Conservation (phyloP, 805 yeast genomes). For the Metschnikowia shivogae region DNA sequence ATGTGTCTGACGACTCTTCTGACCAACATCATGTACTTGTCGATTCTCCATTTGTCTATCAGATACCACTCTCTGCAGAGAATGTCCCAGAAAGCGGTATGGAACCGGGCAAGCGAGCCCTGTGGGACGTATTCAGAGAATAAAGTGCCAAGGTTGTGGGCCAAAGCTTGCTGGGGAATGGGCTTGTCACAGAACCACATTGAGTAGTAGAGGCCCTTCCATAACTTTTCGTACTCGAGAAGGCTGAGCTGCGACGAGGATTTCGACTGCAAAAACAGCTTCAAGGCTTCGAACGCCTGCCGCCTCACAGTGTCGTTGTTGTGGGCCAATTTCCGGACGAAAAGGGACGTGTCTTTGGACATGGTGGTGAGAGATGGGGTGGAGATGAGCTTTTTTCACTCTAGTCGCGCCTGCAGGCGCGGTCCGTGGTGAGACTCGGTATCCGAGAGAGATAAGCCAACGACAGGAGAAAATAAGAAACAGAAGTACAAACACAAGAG, state of each 20-base stretch:
- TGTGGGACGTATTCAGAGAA: slow-evolving; percentile 43
- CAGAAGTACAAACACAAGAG: no score
- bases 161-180: slow-evolving; percentile 82
- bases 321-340: slow-evolving; percentile 80
- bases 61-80: slow-evolving; percentile 77
- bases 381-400: slow-evolving; percentile 2
- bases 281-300: slow-evolving; percentile 63
- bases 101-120: slow-evolving; percentile 47
- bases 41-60: slow-evolving; percentile 82
- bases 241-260: slow-evolving; percentile 37
- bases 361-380: slow-evolving; percentile 6
- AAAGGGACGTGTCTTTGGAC: slow-evolving; percentile 39
- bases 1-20: slow-evolving; percentile 70
- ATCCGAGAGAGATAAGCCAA: neutral
- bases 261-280: slow-evolving; percentile 48
- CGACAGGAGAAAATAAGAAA: neutral
- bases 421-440: no score
- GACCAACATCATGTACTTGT: slow-evolving; percentile 77
- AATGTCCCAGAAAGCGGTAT: slow-evolving; percentile 76
- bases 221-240: slow-evolving; percentile 71
- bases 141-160: slow-evolving; percentile 62
- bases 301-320: slow-evolving; percentile 74
- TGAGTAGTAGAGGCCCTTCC: slow-evolving; percentile 94
- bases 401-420: no score
- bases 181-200: slow-evolving; percentile 98